A percentile compares a stretch with the other conserved stretches of the same genome.
Evolutionary conservation across 345 rosid species (phyloP).

Genomic region (Ceriops zippeliana): DNA sequence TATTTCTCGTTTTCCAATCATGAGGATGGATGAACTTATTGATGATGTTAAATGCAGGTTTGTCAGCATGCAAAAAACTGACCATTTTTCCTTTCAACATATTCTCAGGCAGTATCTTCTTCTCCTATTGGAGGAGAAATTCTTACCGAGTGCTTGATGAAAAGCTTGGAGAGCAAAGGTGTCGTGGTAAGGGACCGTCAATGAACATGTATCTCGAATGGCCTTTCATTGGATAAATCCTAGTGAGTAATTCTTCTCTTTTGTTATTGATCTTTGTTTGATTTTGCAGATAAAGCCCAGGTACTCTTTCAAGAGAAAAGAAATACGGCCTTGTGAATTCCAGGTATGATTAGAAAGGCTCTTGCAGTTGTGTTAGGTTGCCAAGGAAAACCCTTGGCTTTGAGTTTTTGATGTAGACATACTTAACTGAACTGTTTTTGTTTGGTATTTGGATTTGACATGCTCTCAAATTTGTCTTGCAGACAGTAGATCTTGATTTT

Average conservation of each 20-base stretch:
- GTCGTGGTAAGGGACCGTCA: conserved; percentile 51
- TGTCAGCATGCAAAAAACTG: conserved; percentile 6
- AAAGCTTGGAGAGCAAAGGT: conserved; percentile 97
- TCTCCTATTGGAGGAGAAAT: conserved; percentile 94
- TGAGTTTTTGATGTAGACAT: neutral
- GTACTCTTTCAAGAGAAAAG: conserved; percentile 97
- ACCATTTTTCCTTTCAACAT: conserved; percentile 3
- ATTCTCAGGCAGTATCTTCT: conserved; percentile 64
- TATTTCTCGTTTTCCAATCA: conserved; percentile 15
- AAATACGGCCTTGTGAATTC: conserved; percentile 80
- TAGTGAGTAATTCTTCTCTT: conserved; percentile 6
- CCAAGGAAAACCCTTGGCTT: neutral
- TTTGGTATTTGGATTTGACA: conserved; percentile 8
- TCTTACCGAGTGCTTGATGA: conserved; percentile 88
- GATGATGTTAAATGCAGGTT: neutral
- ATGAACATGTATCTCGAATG: conserved; percentile 4
- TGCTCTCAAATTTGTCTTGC: conserved; percentile 13
- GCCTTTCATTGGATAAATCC: conserved; percentile 5
- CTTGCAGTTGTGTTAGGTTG: conserved; percentile 1
- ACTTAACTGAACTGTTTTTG: neutral
- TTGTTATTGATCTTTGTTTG: conserved; percentile 16
- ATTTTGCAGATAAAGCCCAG: conserved; percentile 83
- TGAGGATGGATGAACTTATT: neutral
- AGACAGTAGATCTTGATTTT: conserved; percentile 76
- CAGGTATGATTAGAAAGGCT: conserved; percentile 49